Conservation (phyloP, 164 flowering plant species). For the Sedum album region DNA sequence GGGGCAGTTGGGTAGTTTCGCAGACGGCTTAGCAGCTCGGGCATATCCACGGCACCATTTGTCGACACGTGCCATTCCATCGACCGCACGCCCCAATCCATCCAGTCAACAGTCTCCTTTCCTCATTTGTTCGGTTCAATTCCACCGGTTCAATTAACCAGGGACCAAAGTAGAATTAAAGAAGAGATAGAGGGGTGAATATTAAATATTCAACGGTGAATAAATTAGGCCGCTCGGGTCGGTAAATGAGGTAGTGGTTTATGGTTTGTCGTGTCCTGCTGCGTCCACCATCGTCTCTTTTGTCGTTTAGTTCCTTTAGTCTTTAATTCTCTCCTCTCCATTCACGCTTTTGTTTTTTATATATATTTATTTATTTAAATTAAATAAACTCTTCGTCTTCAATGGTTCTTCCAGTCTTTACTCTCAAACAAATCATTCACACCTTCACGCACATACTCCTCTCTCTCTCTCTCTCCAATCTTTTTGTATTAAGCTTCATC, state of each 20-base stretch:
- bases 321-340: background rate
- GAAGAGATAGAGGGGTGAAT: too few relatives aligned
- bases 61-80: too few relatives aligned
- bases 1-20: too few relatives aligned
- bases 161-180: too few relatives aligned
- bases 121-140: too few relatives aligned
- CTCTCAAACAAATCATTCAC: background rate
- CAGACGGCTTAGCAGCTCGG: too few relatives aligned
- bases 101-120: too few relatives aligned
- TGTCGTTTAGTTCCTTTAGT: background rate
- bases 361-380: background rate
- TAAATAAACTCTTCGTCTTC: background rate
- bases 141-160: too few relatives aligned
- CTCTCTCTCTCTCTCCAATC: background rate
- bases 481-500: background rate
- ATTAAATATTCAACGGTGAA: background rate
- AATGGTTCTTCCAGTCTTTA: background rate
- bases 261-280: background rate
- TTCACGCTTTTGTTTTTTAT: background rate
- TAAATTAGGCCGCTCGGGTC: background rate
- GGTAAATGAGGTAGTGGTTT: background rate
- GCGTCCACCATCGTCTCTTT: slow-evolving; percentile 1
- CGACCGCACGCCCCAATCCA: too few relatives aligned
- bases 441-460: background rate
- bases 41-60: too few relatives aligned